Conservation (phyloP, 2,329 filamentous ascomycete species). For the Microcera coccophila region DNA sequence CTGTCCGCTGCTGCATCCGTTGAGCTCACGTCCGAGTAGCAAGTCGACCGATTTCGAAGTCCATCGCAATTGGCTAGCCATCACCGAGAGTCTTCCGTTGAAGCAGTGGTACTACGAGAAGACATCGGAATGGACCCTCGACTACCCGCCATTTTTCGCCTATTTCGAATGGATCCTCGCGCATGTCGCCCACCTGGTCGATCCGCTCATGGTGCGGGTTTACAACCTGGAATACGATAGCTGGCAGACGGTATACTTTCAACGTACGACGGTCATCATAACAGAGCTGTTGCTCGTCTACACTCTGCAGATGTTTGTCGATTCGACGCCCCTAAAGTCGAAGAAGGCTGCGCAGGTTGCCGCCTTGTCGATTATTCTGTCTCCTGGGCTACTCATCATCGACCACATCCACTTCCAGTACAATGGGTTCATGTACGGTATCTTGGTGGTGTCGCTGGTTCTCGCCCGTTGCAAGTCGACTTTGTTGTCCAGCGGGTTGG, state of each 20-base stretch:
- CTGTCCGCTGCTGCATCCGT: background rate
- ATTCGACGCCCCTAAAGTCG: conserved; percentile 60
- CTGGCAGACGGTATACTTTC: conserved; percentile 93
- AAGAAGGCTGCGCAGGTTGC: conserved; percentile 78
- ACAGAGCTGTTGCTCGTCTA: conserved; percentile 82
- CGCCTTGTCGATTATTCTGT: conserved; percentile 84
- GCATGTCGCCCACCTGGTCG: conserved; percentile 69
- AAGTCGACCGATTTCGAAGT: conserved; percentile 99
- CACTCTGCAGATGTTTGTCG: conserved; percentile 76
- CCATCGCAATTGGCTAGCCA: conserved; percentile 96
- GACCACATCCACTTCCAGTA: conserved; percentile 99
- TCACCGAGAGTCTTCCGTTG: conserved; percentile 83
- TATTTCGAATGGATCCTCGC: conserved; percentile 94
- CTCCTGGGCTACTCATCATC: conserved; percentile 90
- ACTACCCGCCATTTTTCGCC: conserved; percentile 97
- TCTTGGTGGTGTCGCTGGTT: conserved; percentile 82
- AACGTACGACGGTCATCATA: conserved; percentile 79
- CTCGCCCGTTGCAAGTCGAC: conserved; percentile 72
- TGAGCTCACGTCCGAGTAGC: conserved; percentile 46
- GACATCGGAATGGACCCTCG: conserved; percentile 98
- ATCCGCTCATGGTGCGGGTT: conserved; percentile 77
- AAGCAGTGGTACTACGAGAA: conserved; percentile 95
- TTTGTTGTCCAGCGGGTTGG: conserved; percentile 70
- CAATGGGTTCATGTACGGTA: conserved; percentile 92
- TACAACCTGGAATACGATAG: conserved; percentile 81